Base-by-base conservation (phyloP, 2,329 filamentous ascomycete genomes). In the Beauveria brongniartii region DNA sequence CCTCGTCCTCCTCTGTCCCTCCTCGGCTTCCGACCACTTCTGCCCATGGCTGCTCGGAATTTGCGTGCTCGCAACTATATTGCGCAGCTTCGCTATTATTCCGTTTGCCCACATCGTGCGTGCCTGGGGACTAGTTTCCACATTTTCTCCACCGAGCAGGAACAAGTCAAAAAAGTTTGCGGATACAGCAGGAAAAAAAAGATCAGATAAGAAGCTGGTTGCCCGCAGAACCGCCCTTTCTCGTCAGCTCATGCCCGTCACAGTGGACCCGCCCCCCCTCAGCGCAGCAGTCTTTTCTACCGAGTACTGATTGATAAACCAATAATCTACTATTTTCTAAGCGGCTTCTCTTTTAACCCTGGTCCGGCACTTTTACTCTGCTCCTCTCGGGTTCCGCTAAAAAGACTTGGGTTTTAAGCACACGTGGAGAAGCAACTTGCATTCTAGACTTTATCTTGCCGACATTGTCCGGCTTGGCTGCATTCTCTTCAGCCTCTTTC, bases 291-390 rank as follows among this genome's bases (percentile, higher is more conserved):
- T 30, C 10, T 44, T 52, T 34, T 44, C 16, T 20, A n/a, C 6
- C n/a, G 9, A 10, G 4, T 12, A 55, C 58, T 60, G 58, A 60
- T 60, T 60, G 58, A 60, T 60, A 55, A 60, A 55, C 51, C n/a
- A 41, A 54, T 22, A 34, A 30, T 30, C 28, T 30, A 30, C 28
- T 30, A 10, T 26, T 24, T 59, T 47, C 37, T 59, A 48, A 59
- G 14, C n/a, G 12, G 18, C 26, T 14, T 24, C 28, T 28, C 26
- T 28, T 28, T 30, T 20, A 22, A 30, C 20, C 30, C 30, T 43
- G 24, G 3, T 28, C 47, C 48, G 48, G 56, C 48, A 59, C 40
- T 57, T 57, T 22, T 14, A 14, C 6, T 9, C 26, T 22, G 18
- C 14, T 3, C 52, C 34, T n/a, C n/a, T 52, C 14, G 8, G 14